Percentiles rank a stretch among this genome's conserved stretches.
phyloP scores from a whole-genome alignment of 2,329 filamentous ascomycete genomes.

The Stemphylium beticola region DNA sequence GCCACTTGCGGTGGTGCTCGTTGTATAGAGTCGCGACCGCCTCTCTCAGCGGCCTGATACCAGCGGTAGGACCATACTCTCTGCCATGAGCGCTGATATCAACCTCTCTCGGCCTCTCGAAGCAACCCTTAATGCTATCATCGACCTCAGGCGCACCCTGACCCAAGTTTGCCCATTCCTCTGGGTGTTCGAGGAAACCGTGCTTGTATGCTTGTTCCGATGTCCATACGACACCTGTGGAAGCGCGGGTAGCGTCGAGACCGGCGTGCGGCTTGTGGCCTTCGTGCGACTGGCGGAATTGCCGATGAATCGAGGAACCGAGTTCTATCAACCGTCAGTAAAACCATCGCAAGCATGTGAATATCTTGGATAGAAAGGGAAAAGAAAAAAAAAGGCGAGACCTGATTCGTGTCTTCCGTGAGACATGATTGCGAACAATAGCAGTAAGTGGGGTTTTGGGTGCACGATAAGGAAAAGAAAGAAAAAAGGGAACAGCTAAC shows the following conservation, averaged over 20 bases:
- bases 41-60: slow-evolving; percentile 87
- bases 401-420: slow-evolving; percentile 14
- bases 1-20: slow-evolving; percentile 85
- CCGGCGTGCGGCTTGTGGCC: slow-evolving; percentile 90
- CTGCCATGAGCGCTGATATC: slow-evolving; percentile 78
- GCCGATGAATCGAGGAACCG: slow-evolving; percentile 81
- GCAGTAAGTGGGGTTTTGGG: background rate
- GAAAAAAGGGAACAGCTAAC: background rate
- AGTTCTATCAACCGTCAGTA: slow-evolving; percentile 63
- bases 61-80: slow-evolving; percentile 91
- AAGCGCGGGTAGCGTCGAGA: slow-evolving; percentile 84
- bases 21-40: slow-evolving; percentile 95
- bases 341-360: background rate
- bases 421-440: background rate
- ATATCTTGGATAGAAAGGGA: background rate
- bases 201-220: slow-evolving; percentile 87
- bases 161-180: slow-evolving; percentile 88
- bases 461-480: background rate
- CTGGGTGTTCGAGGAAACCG: slow-evolving; percentile 82
- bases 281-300: slow-evolving; percentile 89
- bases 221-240: slow-evolving; percentile 94
- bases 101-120: slow-evolving; percentile 78
- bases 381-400: background rate
- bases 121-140: slow-evolving; percentile 88
- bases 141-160: slow-evolving; percentile 95